Evolutionary conservation across 768 basidiomycete genomes (phyloP).

Genomic region (Tricholoma terreum): DNA sequence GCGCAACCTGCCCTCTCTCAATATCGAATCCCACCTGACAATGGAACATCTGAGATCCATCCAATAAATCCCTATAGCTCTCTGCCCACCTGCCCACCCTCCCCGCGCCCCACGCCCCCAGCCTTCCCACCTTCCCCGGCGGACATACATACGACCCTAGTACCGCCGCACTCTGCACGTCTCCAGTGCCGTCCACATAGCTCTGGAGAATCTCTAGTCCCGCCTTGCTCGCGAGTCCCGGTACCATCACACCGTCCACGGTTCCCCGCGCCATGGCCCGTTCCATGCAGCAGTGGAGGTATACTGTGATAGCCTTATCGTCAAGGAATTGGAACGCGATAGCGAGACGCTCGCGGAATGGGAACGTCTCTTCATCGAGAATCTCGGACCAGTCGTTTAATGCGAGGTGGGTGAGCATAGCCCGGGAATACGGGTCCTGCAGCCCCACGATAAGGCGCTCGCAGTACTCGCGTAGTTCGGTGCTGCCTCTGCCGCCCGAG

Average conservation of each 20-base stretch:
- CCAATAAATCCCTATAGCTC: slow-evolving; percentile 43
- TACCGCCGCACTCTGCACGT: slow-evolving; percentile 68
- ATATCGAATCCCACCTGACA: slow-evolving; percentile 21
- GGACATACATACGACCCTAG: slow-evolving; percentile 61
- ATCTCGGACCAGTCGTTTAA: slow-evolving; percentile 78
- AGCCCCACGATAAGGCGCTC: slow-evolving; percentile 68
- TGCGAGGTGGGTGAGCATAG: slow-evolving; percentile 71
- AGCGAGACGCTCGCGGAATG: slow-evolving; percentile 78
- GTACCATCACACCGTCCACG: slow-evolving; percentile 73
- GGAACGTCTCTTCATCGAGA: slow-evolving; percentile 72
- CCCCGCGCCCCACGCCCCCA: slow-evolving; percentile 8
- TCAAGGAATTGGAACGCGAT: slow-evolving; percentile 84
- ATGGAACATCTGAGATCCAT: slow-evolving; percentile 21
- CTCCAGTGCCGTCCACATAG: slow-evolving; percentile 66
- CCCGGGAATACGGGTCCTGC: slow-evolving; percentile 79
- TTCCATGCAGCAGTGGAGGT: slow-evolving; percentile 60
- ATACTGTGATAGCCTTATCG: slow-evolving; percentile 63
- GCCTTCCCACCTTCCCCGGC: slow-evolving; percentile 22
- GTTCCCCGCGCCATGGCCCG: slow-evolving; percentile 55
- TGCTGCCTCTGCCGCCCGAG: slow-evolving; percentile 29
- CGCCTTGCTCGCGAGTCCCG: slow-evolving; percentile 58
- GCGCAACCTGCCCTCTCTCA: slow-evolving; percentile 65
- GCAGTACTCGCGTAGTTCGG: slow-evolving; percentile 67
- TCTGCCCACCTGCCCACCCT: slow-evolving; percentile 20
- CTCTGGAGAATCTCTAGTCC: slow-evolving; percentile 72